phyloP scores from a whole-genome alignment of 306 rosid genomes.

The Herpetospermum pedunculosum region DNA sequence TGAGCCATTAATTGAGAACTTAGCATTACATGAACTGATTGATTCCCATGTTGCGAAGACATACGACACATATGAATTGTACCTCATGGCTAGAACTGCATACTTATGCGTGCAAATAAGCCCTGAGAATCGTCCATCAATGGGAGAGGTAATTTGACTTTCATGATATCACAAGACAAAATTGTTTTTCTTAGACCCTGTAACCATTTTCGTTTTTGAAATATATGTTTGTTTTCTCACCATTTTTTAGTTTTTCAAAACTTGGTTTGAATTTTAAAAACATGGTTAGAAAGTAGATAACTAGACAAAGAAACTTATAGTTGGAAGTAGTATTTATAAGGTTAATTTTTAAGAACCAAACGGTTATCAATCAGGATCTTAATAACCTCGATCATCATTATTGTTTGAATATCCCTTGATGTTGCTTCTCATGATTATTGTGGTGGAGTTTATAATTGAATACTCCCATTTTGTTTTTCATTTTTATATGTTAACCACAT shows the following conservation, averaged over 20 bases:
- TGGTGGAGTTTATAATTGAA: neutral
- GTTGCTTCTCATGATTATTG: neutral
- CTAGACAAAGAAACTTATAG: neutral
- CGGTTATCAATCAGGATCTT: no score
- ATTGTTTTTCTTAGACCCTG: neutral
- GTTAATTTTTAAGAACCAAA: no score
- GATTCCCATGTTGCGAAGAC: conserved; percentile 56
- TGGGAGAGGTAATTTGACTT: conserved; percentile 44
- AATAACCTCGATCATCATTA: neutral
- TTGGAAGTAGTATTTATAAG: no score
- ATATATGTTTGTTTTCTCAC: no score
- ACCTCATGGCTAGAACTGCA: conserved; percentile 70
- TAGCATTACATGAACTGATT: conserved; percentile 57
- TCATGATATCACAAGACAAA: neutral
- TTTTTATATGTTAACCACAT: neutral
- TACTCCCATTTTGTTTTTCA: neutral
- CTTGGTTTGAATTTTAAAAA: neutral
- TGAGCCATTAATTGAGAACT: conserved; percentile 43
- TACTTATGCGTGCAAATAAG: conserved; percentile 41
- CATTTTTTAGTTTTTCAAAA: no score
- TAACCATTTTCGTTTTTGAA: no score
- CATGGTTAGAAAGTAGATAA: no score
- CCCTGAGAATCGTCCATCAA: conserved; percentile 63
- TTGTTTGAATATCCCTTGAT: neutral
- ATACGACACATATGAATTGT: conserved; percentile 44